phyloP scores from a whole-genome alignment of 805 yeast genomes.

The Brettanomyces bruxellensis region DNA sequence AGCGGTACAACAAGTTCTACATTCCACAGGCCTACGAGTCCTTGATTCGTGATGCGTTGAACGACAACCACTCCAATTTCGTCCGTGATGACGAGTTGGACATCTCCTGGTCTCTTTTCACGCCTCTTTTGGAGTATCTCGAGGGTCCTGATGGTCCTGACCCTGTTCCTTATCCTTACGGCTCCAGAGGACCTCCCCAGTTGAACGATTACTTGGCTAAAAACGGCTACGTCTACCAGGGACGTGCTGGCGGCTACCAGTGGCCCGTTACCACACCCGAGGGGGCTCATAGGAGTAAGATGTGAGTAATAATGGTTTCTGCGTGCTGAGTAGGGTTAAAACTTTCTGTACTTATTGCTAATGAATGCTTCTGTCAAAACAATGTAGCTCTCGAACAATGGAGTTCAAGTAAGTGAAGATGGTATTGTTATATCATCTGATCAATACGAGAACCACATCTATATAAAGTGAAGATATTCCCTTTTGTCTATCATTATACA shows the following conservation, averaged over 20 bases:
- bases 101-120: slow-evolving; percentile 85
- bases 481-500: no score
- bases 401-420: no score
- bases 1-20: slow-evolving; percentile 71
- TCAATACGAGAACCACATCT: no score
- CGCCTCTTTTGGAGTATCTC: slow-evolving; percentile 76
- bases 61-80: slow-evolving; percentile 93
- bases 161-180: slow-evolving; percentile 73
- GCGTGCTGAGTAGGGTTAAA: not conserved
- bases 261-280: slow-evolving; percentile 80
- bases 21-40: slow-evolving; percentile 98
- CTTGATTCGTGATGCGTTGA: slow-evolving; percentile 78
- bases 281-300: slow-evolving; percentile 19
- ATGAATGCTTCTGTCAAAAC: no score
- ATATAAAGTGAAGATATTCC: no score
- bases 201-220: slow-evolving; percentile 51
- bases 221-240: slow-evolving; percentile 67
- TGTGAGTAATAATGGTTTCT: slow-evolving; percentile 5
- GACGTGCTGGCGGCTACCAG: slow-evolving; percentile 53
- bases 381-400: no score
- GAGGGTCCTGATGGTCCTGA: slow-evolving; percentile 64
- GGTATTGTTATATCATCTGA: no score
- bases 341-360: not conserved
- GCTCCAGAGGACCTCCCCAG: slow-evolving; percentile 78
- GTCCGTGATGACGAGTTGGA: slow-evolving; percentile 97